phyloP scores from a whole-genome alignment of 1,139 yeast genomes.

The Yamadazyma diddensiae region DNA sequence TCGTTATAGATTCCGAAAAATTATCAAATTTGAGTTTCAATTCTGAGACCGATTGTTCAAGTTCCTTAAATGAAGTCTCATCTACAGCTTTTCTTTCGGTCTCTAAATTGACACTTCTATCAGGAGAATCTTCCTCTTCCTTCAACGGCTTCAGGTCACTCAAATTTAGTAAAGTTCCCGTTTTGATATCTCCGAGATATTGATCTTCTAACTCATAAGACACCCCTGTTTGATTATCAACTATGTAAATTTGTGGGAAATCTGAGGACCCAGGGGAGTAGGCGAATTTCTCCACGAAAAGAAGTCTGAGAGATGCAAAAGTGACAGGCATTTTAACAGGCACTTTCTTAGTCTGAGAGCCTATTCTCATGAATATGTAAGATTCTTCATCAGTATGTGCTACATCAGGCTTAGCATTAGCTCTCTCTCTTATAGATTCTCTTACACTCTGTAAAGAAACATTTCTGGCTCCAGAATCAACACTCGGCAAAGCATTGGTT shows the following conservation, averaged over 20 bases:
- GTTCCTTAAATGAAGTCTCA: slow-evolving; percentile 5
- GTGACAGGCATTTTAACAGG: slow-evolving; percentile 49
- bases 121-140: not conserved
- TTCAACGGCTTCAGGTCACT: slow-evolving; percentile 24
- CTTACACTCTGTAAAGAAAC: slow-evolving; percentile 11
- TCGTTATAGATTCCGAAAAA: slow-evolving; percentile 6
- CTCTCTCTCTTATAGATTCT: slow-evolving; percentile 13
- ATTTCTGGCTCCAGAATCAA: slow-evolving; percentile 10
- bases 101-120: not conserved
- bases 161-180: slow-evolving; percentile 60
- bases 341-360: slow-evolving; percentile 62
- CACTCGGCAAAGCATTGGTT: slow-evolving; percentile 24
- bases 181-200: slow-evolving; percentile 51
- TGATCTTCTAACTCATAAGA: slow-evolving; percentile 81
- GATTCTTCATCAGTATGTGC: slow-evolving; percentile 5
- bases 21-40: slow-evolving; percentile 9
- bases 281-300: slow-evolving; percentile 85
- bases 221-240: slow-evolving; percentile 57
- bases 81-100: slow-evolving; percentile 16
- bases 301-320: slow-evolving; percentile 62
- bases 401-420: slow-evolving; percentile 7
- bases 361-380: slow-evolving; percentile 53
- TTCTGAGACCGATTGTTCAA: slow-evolving; percentile 6
- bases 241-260: slow-evolving; percentile 81
- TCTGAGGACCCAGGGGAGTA: slow-evolving; percentile 68